Base-by-base conservation (phyloP, 139 green algal genomes). In the Coelastrella sp. region DNA sequence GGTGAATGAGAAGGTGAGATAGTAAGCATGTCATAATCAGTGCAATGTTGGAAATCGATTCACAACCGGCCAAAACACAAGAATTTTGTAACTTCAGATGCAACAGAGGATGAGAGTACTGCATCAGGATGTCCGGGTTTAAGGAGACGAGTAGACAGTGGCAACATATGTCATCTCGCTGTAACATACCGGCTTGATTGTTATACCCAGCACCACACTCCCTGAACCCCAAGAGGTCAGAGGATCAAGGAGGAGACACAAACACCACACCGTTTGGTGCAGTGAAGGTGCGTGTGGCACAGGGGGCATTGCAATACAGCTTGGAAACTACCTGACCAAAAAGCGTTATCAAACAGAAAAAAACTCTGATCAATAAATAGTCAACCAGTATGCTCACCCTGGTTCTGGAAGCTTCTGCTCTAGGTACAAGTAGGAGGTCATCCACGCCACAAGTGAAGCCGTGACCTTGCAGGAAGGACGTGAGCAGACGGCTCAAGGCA, bases 401-500 rank as follows among this genome's bases (percentile, higher is more conserved):
- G 25, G 53, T 50, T 27, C 75, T 51, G 0, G 30, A 25, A 9
- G 75, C 75, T 38, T 82, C 75, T 82, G 75, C 75, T 4, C 2
- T 23, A 3, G 35, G 7, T 6, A 89, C 80, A 32, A 99, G 92
- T 50, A 98, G 85, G 63, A 98, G 89, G 91, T 99, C 97, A 82
- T 95, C 93, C 66, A 98, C 93, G 81, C 96, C 95, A 88, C 97
- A 99, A 2, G 97, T 99, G 88, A 99, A 98, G 62, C 97, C 97
- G 67, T 92, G 81, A 72, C 88, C 90, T 89, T 99, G 95, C 59
- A 97, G 88, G 89, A 92, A 99, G 34, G 34, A 72, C 0, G 97
- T 99, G 85, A 98, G 94, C 15, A 99, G 94, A 38, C 96, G 91
- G 51, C 88, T 93, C 21, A 99, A 90, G 1, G 90, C 86, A 59